Evolutionary conservation across 2,329 filamentous ascomycete species (phyloP), one percentile per base, ranked within the genome.

Genomic region (Alternaria infectoria): DNA sequence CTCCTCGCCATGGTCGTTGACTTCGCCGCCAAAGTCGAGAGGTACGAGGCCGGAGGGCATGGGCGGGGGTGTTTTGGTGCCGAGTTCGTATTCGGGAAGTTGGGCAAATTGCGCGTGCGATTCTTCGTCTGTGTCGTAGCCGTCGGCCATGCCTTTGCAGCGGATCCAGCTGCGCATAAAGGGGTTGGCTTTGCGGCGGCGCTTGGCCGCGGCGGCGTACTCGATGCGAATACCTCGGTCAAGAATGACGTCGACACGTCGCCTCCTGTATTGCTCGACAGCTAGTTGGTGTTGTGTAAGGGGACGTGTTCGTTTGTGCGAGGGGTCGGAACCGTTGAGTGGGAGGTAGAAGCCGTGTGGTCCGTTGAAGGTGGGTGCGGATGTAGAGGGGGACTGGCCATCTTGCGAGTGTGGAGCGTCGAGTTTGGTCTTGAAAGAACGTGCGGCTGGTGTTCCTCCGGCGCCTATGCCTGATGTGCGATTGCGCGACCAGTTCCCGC

Each of bases 211-310:
- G 59, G 83, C 83, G 74, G 89, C 87, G 73, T 93, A 90, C 55
- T 88, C 84, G 67, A 85, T 86, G 52, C 90, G 88, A 32, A 95
- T 82, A 28, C 90, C 90, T n/a, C 90, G 88, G 69, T 93, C 90
- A 15, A 96, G 86, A 55, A 93, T 92, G 72, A 93, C 90, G 73
- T 93, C 90, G n/a, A 95, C 92, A 6, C 92, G 89, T 73, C 92
- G 88, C 64, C 88, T 91, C 17, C 92, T 86, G 78, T 94, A 93
- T 59, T 90, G 87, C 77, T 93, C 91, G 1, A 96, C 91, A 0
- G 92, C 92, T 43, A 93, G 83, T 79, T 96, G 92, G 78, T 96
- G 92, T 36, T 91, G 91, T 0, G 92, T 96, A 0, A 93, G 87
- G 3, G 92, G 92, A 1, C 92, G 87, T 9, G 90, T 89, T 74